A percentile compares a stretch with the other conserved stretches of the same genome.
These are phyloP conservation scores for Parmales sp. DNA, from an alignment of 108 stramenopile genomes.

Conservation along the genomic window DNA sequence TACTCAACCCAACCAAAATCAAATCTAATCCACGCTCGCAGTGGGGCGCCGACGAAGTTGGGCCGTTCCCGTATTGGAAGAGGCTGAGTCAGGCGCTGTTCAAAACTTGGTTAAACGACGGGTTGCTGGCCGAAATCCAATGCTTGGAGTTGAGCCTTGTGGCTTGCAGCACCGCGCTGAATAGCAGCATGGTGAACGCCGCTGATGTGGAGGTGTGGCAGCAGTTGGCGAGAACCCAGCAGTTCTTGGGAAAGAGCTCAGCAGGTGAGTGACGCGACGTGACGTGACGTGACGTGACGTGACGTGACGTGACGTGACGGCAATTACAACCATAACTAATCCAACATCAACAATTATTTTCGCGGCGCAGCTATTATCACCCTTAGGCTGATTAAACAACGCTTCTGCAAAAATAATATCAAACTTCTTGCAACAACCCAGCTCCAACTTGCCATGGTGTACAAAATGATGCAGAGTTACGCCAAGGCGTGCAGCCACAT, in stretches of 20 bases:
- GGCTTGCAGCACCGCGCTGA: neutral
- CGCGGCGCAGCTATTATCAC: neutral
- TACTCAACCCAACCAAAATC: no score
- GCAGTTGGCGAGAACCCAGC: slow-evolving; percentile 4
- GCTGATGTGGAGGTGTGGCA: neutral
- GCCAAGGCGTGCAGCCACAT: neutral
- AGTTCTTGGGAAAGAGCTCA: slow-evolving; percentile 1
- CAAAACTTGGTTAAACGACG: slow-evolving; percentile 2
- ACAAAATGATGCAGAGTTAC: slow-evolving; percentile 1
- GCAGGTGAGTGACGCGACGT: no score
- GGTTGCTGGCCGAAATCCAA: neutral
- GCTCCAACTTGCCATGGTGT: neutral
- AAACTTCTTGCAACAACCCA: neutral
- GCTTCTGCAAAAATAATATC: neutral
- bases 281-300: no score
- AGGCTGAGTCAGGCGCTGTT: neutral
- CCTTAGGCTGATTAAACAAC: neutral
- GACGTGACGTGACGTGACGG: no score
- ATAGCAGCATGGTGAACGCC: neutral
- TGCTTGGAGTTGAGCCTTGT: neutral
- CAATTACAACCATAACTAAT: no score
- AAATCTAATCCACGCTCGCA: no score
- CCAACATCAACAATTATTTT: no score
- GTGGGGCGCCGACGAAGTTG: no score
- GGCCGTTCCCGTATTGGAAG: neutral